Evolutionary conservation across 306 rosid genomes (phyloP), one percentile per base, ranked within the genome.

Genomic region (Cucurbita moschata): DNA sequence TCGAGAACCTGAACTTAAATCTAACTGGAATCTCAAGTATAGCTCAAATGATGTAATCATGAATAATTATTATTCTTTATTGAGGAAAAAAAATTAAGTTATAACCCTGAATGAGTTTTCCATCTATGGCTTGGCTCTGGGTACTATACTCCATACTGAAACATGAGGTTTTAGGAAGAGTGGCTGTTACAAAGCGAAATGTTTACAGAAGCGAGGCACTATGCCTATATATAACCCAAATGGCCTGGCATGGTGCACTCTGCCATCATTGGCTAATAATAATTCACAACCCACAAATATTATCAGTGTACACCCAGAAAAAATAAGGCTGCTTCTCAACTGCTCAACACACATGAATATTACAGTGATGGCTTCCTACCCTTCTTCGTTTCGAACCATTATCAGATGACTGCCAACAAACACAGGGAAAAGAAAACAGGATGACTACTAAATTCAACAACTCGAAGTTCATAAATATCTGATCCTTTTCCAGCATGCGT

Each of bases 281-380:
- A 57, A 57, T 57, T 21, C 57, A 49, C 43, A 68, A 47, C 18
- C 12, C 73, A 47, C 23, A 26, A 26, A n/a, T 51, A 51, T 51
- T 35, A 26, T 70, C 60, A 16, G 42, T 50, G 74, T 70, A 35
- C 74, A 49, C 26, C 44, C 6, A 35, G 26, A 50, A 15, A 38
- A 14, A 67, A 51, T 13, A 68, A 11, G n/a, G 23, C 13, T 47
- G 26, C 23, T 68, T 47, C 4, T 46, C 10, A 51, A 15, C 37
- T 7, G 16, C 23, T 87, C 82, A 89, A 72, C 77, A 78, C 52
- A 87, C 80, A 47, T 87, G 87, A 72, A 92, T 95, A 72, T 83
- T 86, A 75, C 96, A 92, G 10, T 47, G 83, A 74, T 56, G 87
- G 82, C 73, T 80, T 69, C 83, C 90, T 11, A 87, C 83, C 86